These are phyloP conservation scores for Lipomyces mesembrius DNA, from an alignment of 805 yeast species.

Conservation along the genomic window DNA sequence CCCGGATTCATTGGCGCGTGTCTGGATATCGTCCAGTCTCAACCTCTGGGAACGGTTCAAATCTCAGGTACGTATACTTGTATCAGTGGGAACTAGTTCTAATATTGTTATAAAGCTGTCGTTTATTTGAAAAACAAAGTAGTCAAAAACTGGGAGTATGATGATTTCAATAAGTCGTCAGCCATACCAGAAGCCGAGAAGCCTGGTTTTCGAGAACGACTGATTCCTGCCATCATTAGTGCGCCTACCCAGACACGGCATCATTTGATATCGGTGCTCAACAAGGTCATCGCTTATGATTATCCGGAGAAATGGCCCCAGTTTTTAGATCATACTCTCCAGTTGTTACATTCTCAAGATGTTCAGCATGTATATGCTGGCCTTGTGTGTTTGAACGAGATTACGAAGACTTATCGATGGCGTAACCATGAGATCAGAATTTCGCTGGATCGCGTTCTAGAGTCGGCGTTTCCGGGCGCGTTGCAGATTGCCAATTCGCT, in stretches of 20 bases:
- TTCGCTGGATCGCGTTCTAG: conserved; percentile 58
- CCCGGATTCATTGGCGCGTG: conserved; percentile 85
- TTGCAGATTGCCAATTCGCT: conserved; percentile 66
- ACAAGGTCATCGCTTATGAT: conserved; percentile 56
- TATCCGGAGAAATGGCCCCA: conserved; percentile 61
- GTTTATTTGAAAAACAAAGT: conserved; percentile 81
- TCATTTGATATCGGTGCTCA: conserved; percentile 55
- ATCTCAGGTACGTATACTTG: conserved; percentile 28
- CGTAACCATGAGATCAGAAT: conserved; percentile 59
- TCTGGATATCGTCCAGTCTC: conserved; percentile 65
- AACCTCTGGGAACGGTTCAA: conserved; percentile 32
- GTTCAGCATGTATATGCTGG: conserved; percentile 64
- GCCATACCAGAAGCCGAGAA: conserved; percentile 71
- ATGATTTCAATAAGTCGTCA: conserved; percentile 43
- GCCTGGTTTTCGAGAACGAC: conserved; percentile 68
- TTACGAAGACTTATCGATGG: conserved; percentile 76
- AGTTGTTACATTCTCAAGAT: conserved; percentile 52
- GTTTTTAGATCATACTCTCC: conserved; percentile 53
- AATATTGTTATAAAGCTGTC: conserved; percentile 60
- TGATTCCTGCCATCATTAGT: conserved; percentile 64
- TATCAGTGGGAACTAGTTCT: not conserved
- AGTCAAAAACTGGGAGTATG: conserved; percentile 61
- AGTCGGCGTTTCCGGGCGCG: conserved; percentile 66
- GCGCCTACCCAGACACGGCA: conserved; percentile 51
- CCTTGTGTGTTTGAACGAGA: conserved; percentile 68